Conservation (phyloP, 805 yeast species). For the Trichomonascus vanleenenianus region DNA sequence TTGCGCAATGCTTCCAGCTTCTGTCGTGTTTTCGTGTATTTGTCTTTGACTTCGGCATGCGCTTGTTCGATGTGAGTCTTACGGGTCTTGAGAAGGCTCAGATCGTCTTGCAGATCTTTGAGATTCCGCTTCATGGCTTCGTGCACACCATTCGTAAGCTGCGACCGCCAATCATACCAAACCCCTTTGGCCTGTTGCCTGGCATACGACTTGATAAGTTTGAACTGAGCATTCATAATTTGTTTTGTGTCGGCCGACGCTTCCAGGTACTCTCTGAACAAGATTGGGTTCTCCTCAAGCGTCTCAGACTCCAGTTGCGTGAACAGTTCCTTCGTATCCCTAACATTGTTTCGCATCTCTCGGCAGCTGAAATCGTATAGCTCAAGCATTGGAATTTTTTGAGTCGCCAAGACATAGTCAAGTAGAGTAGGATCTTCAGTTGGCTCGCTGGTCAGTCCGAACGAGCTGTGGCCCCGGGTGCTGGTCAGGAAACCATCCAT, state of each 20-base stretch:
- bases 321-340: conserved; percentile 41
- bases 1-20: conserved; percentile 15
- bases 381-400: conserved; percentile 38
- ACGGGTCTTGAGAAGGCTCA: conserved; percentile 2
- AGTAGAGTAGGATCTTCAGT: conserved; percentile 17
- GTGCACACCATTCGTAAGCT: conserved; percentile 41
- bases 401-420: conserved; percentile 35
- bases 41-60: conserved; percentile 8
- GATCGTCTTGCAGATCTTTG: conserved; percentile 16
- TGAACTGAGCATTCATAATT: conserved; percentile 41
- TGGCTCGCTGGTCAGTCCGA: conserved; percentile 14
- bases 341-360: conserved; percentile 44
- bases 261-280: conserved; percentile 42
- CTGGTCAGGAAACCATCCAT: conserved; percentile 21
- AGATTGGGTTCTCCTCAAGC: conserved; percentile 38
- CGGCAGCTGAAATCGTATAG: conserved; percentile 47
- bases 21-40: conserved; percentile 13
- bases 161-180: conserved; percentile 59
- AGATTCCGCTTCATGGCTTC: conserved; percentile 21
- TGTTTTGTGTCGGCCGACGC: conserved; percentile 33
- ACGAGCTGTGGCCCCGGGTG: conserved; percentile 15
- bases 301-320: conserved; percentile 42
- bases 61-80: conserved; percentile 1
- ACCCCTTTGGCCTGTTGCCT: conserved; percentile 45
- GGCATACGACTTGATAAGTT: conserved; percentile 42